These are phyloP conservation scores for Phytophthora agathidicida DNA, from an alignment of 352 stramenopile genomes.

Conservation along the genomic window DNA sequence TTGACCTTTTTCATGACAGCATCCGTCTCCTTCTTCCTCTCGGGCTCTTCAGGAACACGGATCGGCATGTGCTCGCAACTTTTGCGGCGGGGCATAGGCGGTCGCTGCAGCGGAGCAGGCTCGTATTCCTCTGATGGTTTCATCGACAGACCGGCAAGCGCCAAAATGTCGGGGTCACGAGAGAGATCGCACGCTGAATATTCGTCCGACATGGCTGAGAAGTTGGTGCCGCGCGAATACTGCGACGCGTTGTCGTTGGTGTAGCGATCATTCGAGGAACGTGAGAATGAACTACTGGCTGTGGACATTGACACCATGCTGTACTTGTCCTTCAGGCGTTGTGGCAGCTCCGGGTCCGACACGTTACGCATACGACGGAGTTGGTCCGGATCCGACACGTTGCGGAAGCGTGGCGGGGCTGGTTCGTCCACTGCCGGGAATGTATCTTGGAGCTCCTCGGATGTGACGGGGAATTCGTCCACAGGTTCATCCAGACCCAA, in stretches of 20 bases:
- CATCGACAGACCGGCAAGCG: slow-evolving; percentile 57
- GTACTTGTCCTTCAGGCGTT: slow-evolving; percentile 43
- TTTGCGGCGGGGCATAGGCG: slow-evolving; percentile 9
- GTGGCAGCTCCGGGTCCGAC: slow-evolving; percentile 31
- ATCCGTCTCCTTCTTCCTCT: slow-evolving; percentile 16
- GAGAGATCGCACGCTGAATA: slow-evolving; percentile 46
- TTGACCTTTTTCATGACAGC: neutral
- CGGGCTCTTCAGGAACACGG: slow-evolving; percentile 19
- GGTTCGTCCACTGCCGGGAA: slow-evolving; percentile 37
- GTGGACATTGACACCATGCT: slow-evolving; percentile 66
- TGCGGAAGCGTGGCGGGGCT: slow-evolving; percentile 35
- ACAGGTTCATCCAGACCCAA: slow-evolving; percentile 28
- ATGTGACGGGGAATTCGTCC: slow-evolving; percentile 34
- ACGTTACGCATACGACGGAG: slow-evolving; percentile 41
- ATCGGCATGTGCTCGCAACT: slow-evolving; percentile 20
- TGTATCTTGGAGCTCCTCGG: slow-evolving; percentile 41
- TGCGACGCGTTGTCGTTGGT: slow-evolving; percentile 39
- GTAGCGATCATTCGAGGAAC: slow-evolving; percentile 37
- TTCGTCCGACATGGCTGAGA: slow-evolving; percentile 53
- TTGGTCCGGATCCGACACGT: slow-evolving; percentile 38
- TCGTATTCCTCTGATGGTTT: slow-evolving; percentile 40
- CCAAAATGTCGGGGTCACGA: slow-evolving; percentile 58
- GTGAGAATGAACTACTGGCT: slow-evolving; percentile 57
- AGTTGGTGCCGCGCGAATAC: slow-evolving; percentile 42
- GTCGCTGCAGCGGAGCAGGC: slow-evolving; percentile 7